Percentiles rank a stretch among this genome's conserved stretches.
phyloP scores from a whole-genome alignment of 805 yeast genomes.

The Tetrapisispora namnaoensis region DNA sequence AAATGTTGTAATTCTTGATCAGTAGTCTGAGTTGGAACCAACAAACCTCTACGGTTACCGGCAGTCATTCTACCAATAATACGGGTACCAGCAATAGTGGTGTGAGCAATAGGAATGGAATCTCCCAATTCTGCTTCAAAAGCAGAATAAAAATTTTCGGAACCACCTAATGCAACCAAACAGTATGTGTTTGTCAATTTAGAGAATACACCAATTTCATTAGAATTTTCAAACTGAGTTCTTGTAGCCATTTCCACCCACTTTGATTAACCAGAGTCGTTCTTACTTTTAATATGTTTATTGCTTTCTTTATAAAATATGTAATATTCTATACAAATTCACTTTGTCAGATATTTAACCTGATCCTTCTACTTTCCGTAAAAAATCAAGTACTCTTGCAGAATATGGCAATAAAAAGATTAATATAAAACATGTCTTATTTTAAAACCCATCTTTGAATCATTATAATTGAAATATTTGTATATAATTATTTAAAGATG shows the following conservation, averaged over 20 bases:
- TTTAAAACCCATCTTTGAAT: no score
- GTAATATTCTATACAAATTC: no score
- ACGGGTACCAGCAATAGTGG: conserved; percentile 97
- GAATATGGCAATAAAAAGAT: no score
- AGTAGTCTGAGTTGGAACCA: conserved; percentile 95
- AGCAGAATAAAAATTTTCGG: conserved; percentile 79
- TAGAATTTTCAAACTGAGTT: conserved; percentile 76
- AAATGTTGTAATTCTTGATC: conserved; percentile 97
- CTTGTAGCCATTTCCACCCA: conserved; percentile 51
- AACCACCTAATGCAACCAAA: conserved; percentile 94
- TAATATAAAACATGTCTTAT: no score
- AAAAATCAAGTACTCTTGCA: no score
- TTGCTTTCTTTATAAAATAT: background rate
- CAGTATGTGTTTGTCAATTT: conserved; percentile 94
- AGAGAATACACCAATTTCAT: conserved; percentile 89
- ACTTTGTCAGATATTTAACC: no score
- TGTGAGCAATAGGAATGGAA: conserved; percentile 90
- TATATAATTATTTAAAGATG: no score
- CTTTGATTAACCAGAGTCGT: background rate
- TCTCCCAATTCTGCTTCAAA: conserved; percentile 97
- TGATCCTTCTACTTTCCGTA: no score
- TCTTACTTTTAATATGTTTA: no score
- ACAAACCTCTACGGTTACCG: conserved; percentile 93
- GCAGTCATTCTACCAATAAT: conserved; percentile 98
- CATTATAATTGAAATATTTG: no score